Evolutionary conservation across 768 basidiomycete species (phyloP).

Genomic region (Amyloporia xantha): DNA sequence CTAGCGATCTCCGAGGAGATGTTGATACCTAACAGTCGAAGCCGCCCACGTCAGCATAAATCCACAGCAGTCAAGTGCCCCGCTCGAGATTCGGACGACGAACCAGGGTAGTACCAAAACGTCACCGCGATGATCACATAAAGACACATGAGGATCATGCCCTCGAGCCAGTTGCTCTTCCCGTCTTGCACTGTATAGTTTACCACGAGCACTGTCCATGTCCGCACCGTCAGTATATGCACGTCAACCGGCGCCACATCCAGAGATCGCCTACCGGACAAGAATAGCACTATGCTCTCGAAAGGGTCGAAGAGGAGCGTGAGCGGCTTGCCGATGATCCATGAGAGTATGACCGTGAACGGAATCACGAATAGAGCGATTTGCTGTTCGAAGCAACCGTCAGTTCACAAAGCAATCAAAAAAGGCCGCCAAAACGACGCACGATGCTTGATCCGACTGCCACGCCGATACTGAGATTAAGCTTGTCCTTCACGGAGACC

Average conservation of each 20-base stretch:
- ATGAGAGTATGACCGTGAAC: constrained; percentile 72
- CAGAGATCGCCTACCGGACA: constrained; percentile 30
- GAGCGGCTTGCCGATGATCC: constrained; percentile 76
- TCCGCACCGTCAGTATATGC: neutral
- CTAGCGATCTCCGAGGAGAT: constrained; percentile 9
- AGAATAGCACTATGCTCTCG: constrained; percentile 64
- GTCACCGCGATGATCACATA: constrained; percentile 50
- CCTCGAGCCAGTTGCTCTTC: constrained; percentile 86
- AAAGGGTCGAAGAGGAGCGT: constrained; percentile 86
- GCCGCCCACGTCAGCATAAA: no score
- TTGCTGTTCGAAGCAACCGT: constrained; percentile 42
- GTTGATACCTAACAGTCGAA: constrained; percentile 17
- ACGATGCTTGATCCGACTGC: constrained; percentile 86
- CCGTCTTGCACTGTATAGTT: constrained; percentile 87
- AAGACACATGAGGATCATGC: constrained; percentile 63
- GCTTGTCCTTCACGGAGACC: constrained; percentile 84
- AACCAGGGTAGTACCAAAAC: constrained; percentile 49
- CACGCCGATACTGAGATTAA: constrained; percentile 81
- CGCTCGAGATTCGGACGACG: no score
- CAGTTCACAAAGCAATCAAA: neutral
- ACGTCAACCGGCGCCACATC: neutral
- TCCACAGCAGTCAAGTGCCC: neutral
- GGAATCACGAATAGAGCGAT: constrained; percentile 82
- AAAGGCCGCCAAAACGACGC: constrained; percentile 22
- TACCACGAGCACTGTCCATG: constrained; percentile 31